Evolutionary conservation across 495 filamentous ascomycete genomes (phyloP), one percentile per base, ranked within the genome.

Genomic region (Trichoderma erinaceum): DNA sequence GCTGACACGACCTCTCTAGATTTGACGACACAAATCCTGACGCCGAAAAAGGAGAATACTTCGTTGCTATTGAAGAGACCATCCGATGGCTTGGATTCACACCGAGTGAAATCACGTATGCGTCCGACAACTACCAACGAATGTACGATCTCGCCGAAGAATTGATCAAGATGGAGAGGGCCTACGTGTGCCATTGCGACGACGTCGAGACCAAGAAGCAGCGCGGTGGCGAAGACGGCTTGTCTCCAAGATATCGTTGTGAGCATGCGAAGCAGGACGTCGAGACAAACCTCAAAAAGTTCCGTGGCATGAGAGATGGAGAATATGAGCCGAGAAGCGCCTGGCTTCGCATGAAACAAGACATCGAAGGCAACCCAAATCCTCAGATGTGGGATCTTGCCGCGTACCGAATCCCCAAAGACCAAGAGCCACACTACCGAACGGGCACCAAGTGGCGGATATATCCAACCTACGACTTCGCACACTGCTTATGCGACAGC

Each of bases 391-490:
- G 88, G 88, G 88, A 90, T 74, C 75, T 93, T 66, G 86, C 89
- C 8, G 92, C 92, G 6, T 97, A 94, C 78, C 85, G 92, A 6
- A 87, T 96, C 13, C 79, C 87, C 56, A 68, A 61, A 50, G 81
- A 88, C 70, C 81, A 85, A 70, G 82, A 88, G 35, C 56, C 56
- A 5, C 93, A 97, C 72, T 86, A 89, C 74, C 83, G 89, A 61
- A 93, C 92, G 0, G 88, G 87, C 7, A 77, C 83, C 68, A 84
- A 88, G 74, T 97, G 91, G 90, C 86, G 83, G 71, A 91, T 96
- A 61, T 96, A 94, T 71, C 93, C 93, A 0, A 92, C 93, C 0
- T 97, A 97, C 74, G 93, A 96, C 74, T 94, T 96, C 71, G 90
- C 92, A 10, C 91, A 96, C 78, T 90, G 90, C 69, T 81, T 97